Conservation (phyloP, 306 rosid genomes). For the Castanea sativa region DNA sequence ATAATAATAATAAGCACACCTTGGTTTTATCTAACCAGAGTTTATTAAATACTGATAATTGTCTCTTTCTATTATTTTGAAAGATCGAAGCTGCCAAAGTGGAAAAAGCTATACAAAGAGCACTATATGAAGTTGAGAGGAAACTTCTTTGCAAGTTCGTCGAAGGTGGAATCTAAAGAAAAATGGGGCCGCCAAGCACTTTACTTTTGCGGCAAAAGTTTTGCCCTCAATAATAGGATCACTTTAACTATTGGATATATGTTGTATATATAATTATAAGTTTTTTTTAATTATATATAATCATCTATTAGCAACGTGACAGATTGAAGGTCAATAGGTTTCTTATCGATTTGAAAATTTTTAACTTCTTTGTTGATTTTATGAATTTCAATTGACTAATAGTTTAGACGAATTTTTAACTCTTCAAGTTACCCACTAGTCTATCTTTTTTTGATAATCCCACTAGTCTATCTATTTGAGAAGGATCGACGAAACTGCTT, state of each 20-base stretch:
- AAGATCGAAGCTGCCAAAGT: slow-evolving; percentile 25
- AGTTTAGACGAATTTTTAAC: not conserved
- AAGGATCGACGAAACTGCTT: too few species aligned
- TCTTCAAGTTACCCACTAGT: not conserved
- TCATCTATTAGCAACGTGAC: not conserved
- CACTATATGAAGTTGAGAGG: slow-evolving; percentile 29
- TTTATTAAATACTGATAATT: not conserved
- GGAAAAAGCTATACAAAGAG: slow-evolving; percentile 16
- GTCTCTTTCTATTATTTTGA: not conserved
- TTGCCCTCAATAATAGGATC: too few species aligned
- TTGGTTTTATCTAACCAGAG: not conserved
- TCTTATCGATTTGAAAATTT: not conserved
- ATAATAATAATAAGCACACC: not conserved
- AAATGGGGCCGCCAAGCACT: not conserved
- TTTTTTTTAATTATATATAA: too few species aligned
- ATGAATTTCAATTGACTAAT: slow-evolving; percentile 12
- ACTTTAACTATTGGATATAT: not conserved
- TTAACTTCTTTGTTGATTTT: not conserved
- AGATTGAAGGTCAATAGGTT: not conserved
- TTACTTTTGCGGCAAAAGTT: too few species aligned
- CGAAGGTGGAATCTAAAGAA: not conserved
- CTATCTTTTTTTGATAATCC: too few species aligned
- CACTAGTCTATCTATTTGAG: not conserved
- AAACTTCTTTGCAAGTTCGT: slow-evolving; percentile 12
- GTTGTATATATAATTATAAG: not conserved